Evolutionary conservation across 225 moss, liverwort and hornwort genomes (phyloP), one percentile per base, ranked within the genome.

Genomic region (Marchantia polymorpha): DNA sequence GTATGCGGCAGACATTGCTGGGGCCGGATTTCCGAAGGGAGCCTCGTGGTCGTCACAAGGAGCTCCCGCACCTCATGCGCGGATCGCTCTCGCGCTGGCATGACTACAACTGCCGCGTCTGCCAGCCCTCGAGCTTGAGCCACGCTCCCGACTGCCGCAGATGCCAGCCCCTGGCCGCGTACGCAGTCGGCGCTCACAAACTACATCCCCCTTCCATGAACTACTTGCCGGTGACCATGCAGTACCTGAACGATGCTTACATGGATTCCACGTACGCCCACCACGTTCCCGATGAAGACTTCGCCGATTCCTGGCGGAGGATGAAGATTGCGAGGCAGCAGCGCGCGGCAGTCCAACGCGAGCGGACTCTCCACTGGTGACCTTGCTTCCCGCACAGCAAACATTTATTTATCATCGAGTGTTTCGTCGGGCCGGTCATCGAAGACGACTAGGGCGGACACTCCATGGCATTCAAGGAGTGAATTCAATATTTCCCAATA

Each of bases 301-400:
- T 49, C 12, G 63, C 64, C 13, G 77, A 77, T 65, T 63, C 47
- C 49, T 77, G 30, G 39, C 56, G 76, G 29, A 76, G 76, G 14
- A 76, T 76, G 76, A 76, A 76, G 8, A 58, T 58, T 17, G 30
- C 30, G 7, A 58, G 76, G 60, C 17, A 60, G n/a, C 11, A 76
- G 0, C 60, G 59, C 11, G 59, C 30, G 17, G 39, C 59, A 39
- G 0, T 26, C 11, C 29, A n/a, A 30, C 29, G 39, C 39, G 59
- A 76, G 39, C 12, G 39, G 2, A 39, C 39, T 39, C 3, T 39
- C 3, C 39, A 39, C 39, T 39, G 39, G 39, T 39, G 39, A 39
- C 39, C 5, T 39, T 39, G 3, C 39, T 39, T 5, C 39, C 39
- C 5, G 39, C 3, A 39, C 3, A 39, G 39, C 39, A 39, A 39